phyloP scores from a whole-genome alignment of 257 asterid genomes.

The Petunia secreta region DNA sequence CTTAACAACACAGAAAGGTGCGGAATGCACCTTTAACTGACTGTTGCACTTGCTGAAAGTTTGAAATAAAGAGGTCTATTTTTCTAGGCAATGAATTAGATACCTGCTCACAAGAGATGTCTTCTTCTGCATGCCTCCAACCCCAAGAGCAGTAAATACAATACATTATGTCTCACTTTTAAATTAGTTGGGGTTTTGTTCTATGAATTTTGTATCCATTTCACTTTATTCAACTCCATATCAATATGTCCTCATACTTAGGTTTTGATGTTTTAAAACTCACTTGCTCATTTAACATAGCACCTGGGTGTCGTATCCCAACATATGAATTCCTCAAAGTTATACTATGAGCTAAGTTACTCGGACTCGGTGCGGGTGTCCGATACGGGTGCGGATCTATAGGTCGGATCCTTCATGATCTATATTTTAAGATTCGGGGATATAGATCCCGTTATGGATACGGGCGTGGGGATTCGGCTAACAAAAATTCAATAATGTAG shows the following conservation, averaged over 20 bases:
- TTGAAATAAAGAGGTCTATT: not conserved
- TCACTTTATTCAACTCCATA: not conserved
- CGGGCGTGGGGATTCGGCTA: no score
- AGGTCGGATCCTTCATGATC: no score
- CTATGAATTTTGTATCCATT: not conserved
- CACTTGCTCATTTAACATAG: not conserved
- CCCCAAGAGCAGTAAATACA: not conserved
- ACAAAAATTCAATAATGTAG: no score
- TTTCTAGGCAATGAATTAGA: not conserved
- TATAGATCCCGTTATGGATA: no score
- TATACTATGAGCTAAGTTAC: not conserved
- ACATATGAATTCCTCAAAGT: not conserved
- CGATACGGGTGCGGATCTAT: no score
- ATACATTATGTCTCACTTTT: not conserved
- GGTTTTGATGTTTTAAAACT: not conserved
- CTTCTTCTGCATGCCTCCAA: constrained; percentile 11
- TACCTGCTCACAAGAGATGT: not conserved
- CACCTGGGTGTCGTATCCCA: not conserved
- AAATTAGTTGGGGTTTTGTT: not conserved
- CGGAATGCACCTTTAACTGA: not conserved
- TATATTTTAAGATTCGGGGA: no score
- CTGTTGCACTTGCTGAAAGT: not conserved
- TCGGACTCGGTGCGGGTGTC: no score
- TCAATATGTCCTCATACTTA: not conserved
- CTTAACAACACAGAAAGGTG: not conserved